Base-by-base conservation (phyloP, 2,329 filamentous ascomycete genomes). In the Xylaria hypoxylon region DNA sequence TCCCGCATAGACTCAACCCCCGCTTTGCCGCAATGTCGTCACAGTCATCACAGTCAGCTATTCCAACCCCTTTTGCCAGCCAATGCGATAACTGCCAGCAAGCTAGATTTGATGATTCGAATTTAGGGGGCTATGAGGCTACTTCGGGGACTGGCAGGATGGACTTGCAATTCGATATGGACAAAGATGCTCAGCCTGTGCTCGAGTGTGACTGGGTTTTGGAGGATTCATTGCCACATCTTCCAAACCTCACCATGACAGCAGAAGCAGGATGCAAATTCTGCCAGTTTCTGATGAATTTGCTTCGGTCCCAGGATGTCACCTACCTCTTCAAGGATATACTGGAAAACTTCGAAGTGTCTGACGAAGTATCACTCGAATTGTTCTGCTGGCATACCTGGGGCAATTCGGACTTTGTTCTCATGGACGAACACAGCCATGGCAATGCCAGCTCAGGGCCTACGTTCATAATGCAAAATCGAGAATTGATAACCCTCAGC, bases 201-300 rank as follows among this genome's bases (percentile, higher is more conserved):
- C 26, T 45, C 1, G 40, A 57, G 17, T 45, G 45, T 33, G 24
- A n/a, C 24, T 45, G 53, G 53, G 45, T 24, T 3, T 8, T 45
- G 13, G 40, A 57, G 6, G 53, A 57, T 28, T 33, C 53, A 24
- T 45, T 57, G 13, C 53, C 40, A 10, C 38, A 3, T 19, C 53
- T 45, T 1, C 53, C 53, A 40, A 57, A 33, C 33, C 38, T 45
- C 24, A 45, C 38, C 40, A 40, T 15, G 3, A 56, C 52, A 31
- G 52, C 52, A 44, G 33, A 56, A 44, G 52, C 52, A 56, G 52
- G 52, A n/a, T 56, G 52, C 52, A 35, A 56, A 31, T 56, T 56
- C 52, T 56, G 52, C 52, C 53, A 57, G 40, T 45, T 57, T 33
- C 38, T 56, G 40, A 45, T 57, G 19, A 17, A 57, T 28, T 44